Evolutionary conservation across 2,329 filamentous ascomycete genomes (phyloP).

Genomic region (Colletotrichum australisinense): DNA sequence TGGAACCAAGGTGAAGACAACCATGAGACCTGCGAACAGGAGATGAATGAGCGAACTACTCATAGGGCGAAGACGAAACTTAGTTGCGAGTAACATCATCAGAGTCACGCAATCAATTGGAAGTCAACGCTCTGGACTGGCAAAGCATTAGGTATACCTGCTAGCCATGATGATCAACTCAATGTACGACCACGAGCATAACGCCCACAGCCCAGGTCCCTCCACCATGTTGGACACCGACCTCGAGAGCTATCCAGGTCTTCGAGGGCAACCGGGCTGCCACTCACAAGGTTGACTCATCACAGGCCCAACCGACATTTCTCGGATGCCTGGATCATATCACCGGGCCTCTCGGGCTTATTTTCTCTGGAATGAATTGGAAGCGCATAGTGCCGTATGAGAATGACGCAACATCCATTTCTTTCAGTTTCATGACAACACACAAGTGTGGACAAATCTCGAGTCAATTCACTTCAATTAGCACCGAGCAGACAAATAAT

Average conservation of each 20-base stretch:
- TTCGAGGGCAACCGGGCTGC: background rate
- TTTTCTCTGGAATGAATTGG: background rate
- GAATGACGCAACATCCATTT: background rate
- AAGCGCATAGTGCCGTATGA: background rate
- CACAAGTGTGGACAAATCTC: background rate
- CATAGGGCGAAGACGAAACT: too few species aligned
- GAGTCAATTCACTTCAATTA: background rate
- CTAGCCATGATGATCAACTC: background rate
- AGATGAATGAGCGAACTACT: background rate
- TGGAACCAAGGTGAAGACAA: background rate
- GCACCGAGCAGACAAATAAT: background rate
- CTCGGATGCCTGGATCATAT: background rate
- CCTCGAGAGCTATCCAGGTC: background rate
- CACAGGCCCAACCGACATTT: background rate
- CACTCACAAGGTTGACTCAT: background rate
- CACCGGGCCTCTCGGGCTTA: background rate
- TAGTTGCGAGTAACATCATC: too few species aligned
- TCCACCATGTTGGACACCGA: background rate
- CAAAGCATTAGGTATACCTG: background rate
- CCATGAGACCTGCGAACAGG: background rate
- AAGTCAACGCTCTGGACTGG: background rate
- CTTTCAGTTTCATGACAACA: conserved; percentile 6
- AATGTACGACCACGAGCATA: background rate
- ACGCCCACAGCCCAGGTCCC: background rate
- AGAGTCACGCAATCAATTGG: too few species aligned